Conservation (phyloP, 1,139 yeast genomes). For the Pichia sp. region DNA sequence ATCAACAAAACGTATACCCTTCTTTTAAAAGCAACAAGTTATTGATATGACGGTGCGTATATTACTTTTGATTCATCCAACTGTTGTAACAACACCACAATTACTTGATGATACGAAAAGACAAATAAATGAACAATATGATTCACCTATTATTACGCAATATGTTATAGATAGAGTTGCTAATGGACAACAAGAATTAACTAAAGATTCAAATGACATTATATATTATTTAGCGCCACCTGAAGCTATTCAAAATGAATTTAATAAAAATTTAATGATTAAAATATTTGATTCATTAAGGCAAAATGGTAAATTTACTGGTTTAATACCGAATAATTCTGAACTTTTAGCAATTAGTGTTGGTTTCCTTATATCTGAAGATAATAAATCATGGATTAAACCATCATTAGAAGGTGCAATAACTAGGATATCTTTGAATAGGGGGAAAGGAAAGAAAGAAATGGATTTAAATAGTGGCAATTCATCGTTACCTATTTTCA, state of each 20-base stretch:
- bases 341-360: conserved; percentile 53
- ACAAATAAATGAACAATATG: conserved; percentile 18
- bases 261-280: conserved; percentile 40
- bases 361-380: conserved; percentile 48
- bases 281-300: conserved; percentile 36
- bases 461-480: not conserved
- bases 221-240: conserved; percentile 58
- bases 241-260: conserved; percentile 32
- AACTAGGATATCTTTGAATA: conserved; percentile 19
- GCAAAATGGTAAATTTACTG: conserved; percentile 44
- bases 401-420: conserved; percentile 26
- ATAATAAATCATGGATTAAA: conserved; percentile 38
- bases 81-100: conserved; percentile 56
- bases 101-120: conserved; percentile 36
- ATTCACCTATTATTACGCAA: conserved; percentile 38
- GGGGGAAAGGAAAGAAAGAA: conserved; percentile 2
- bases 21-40: not conserved
- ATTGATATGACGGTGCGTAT: conserved; percentile 9
- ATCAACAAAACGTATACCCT: not conserved
- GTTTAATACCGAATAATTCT: conserved; percentile 45
- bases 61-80: conserved; percentile 62
- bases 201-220: conserved; percentile 35
- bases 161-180: conserved; percentile 69
- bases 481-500: not conserved
- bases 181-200: conserved; percentile 44